Percentiles rank a stretch among this genome's conserved stretches.
Evolutionary conservation across 2,329 filamentous ascomycete genomes (phyloP).

Genomic region (Hirsutella thompsonii): DNA sequence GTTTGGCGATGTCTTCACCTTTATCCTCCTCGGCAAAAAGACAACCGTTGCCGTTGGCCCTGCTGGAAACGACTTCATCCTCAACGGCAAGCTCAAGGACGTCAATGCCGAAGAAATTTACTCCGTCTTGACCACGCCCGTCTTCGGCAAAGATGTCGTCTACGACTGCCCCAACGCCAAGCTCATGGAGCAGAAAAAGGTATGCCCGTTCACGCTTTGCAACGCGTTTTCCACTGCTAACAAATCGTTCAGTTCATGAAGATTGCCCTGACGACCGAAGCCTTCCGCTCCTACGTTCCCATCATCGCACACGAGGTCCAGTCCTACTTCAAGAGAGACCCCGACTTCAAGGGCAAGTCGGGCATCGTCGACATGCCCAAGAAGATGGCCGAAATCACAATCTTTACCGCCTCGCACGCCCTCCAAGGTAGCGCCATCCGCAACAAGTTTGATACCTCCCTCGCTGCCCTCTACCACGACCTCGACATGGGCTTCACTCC

Average conservation of each 20-base stretch:
- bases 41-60: slow-evolving; percentile 77
- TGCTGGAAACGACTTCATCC: slow-evolving; percentile 78
- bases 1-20: slow-evolving; percentile 86
- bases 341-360: slow-evolving; percentile 52
- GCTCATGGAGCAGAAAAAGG: slow-evolving; percentile 94
- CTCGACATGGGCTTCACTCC: slow-evolving; percentile 83
- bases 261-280: slow-evolving; percentile 61
- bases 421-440: slow-evolving; percentile 78
- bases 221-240: slow-evolving; percentile 4
- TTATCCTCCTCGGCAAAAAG: slow-evolving; percentile 76
- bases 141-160: slow-evolving; percentile 75
- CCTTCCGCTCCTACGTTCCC: slow-evolving; percentile 62
- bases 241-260: slow-evolving; percentile 54
- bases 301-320: slow-evolving; percentile 66
- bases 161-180: slow-evolving; percentile 87
- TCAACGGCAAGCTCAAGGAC: slow-evolving; percentile 83
- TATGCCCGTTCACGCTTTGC: slow-evolving; percentile 20
- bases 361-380: slow-evolving; percentile 62
- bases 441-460: slow-evolving; percentile 63
- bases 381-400: slow-evolving; percentile 74
- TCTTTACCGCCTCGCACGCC: slow-evolving; percentile 77
- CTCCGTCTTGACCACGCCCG: slow-evolving; percentile 56
- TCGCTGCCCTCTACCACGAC: slow-evolving; percentile 76
- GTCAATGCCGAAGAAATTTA: slow-evolving; percentile 88
- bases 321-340: slow-evolving; percentile 55